These are phyloP conservation scores for Epichloe bromicola DNA, from an alignment of 2,329 filamentous ascomycete genomes.

Conservation along the genomic window DNA sequence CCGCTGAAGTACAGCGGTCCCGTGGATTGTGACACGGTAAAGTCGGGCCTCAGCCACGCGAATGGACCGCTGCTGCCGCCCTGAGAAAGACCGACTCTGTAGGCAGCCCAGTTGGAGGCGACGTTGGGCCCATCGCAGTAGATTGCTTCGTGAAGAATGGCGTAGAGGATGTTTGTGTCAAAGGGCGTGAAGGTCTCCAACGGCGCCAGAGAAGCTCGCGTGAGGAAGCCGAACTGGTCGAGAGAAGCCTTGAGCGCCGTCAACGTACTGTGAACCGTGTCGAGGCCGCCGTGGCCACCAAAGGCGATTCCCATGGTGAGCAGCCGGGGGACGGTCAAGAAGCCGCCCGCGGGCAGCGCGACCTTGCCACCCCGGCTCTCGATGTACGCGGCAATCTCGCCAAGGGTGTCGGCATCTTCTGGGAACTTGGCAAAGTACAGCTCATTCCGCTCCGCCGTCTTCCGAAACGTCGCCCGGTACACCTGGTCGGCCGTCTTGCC, in stretches of 20 bases:
- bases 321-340: slow-evolving; percentile 60
- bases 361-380: slow-evolving; percentile 36
- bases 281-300: slow-evolving; percentile 66
- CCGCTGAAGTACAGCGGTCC: slow-evolving; percentile 67
- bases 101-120: slow-evolving; percentile 63
- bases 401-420: slow-evolving; percentile 59
- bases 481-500: slow-evolving; percentile 60
- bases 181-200: slow-evolving; percentile 58
- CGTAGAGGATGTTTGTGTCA: slow-evolving; percentile 71
- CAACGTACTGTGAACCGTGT: slow-evolving; percentile 61
- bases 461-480: slow-evolving; percentile 58
- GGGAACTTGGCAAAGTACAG: slow-evolving; percentile 79
- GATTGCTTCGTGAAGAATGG: slow-evolving; percentile 74
- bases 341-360: slow-evolving; percentile 57
- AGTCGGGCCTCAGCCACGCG: slow-evolving; percentile 33
- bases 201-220: slow-evolving; percentile 52
- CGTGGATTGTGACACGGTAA: slow-evolving; percentile 13
- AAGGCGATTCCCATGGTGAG: slow-evolving; percentile 67
- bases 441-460: slow-evolving; percentile 57
- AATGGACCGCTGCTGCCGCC: slow-evolving; percentile 24
- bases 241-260: slow-evolving; percentile 61
- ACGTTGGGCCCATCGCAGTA: slow-evolving; percentile 59
- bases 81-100: slow-evolving; percentile 42
- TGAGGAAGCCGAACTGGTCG: slow-evolving; percentile 62
- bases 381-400: slow-evolving; percentile 53